phyloP scores from a whole-genome alignment of 2,329 filamentous ascomycete species.

The Talaromyces sp. region DNA sequence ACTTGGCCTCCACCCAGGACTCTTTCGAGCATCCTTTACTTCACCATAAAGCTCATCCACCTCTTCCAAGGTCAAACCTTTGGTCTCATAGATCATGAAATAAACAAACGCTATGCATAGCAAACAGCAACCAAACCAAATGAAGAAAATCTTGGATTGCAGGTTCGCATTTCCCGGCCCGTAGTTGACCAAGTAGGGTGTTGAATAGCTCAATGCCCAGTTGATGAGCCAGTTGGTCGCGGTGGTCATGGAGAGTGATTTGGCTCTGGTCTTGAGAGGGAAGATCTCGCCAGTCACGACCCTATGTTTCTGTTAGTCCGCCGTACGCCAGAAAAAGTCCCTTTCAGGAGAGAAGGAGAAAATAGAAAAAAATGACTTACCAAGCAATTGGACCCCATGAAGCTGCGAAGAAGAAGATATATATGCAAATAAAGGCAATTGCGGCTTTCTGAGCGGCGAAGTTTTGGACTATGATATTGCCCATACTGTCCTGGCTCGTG shows the following conservation, averaged over 20 bases:
- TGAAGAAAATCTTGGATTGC: constrained; percentile 54
- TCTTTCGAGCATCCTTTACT: constrained; percentile 21
- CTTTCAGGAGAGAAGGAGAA: no score
- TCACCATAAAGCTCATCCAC: constrained; percentile 56
- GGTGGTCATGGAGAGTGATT: constrained; percentile 48
- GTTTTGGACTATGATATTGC: constrained; percentile 21
- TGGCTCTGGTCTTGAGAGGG: constrained; percentile 42
- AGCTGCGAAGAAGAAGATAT: constrained; percentile 46
- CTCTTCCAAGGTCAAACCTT: constrained; percentile 74
- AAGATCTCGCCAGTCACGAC: constrained; percentile 46
- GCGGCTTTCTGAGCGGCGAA: constrained; percentile 38
- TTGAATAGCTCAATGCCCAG: constrained; percentile 74
- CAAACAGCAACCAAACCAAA: constrained; percentile 55
- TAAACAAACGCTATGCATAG: constrained; percentile 51
- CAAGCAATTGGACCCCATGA: constrained; percentile 39
- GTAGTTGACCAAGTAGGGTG: constrained; percentile 70
- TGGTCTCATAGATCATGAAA: constrained; percentile 80
- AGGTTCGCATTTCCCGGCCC: constrained; percentile 65
- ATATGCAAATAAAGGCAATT: constrained; percentile 43
- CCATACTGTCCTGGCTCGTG: constrained; percentile 28
- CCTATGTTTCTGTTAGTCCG: not conserved
- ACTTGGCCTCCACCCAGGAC: not conserved
- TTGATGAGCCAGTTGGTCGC: constrained; percentile 58
- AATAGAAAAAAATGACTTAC: constrained; percentile 13
- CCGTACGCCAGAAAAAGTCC: no score